Conservation (phyloP, 148 eudicot genomes). For the Limonium bicolor region DNA sequence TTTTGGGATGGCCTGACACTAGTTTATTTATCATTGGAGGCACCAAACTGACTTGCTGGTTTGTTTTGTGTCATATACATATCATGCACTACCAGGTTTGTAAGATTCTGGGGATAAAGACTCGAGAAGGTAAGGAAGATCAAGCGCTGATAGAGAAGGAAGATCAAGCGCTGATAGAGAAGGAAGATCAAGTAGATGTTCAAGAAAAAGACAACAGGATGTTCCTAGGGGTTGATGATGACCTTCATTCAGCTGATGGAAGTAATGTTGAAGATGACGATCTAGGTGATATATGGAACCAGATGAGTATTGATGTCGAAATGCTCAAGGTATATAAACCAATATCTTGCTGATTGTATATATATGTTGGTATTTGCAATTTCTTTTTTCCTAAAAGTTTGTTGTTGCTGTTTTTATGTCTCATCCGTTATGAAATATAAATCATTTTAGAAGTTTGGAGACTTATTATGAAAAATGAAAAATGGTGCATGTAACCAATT, state of each 20-base stretch:
- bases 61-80: too few relatives aligned
- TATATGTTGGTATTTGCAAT: neutral
- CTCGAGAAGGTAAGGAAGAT: too few relatives aligned
- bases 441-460: neutral
- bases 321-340: constrained; percentile 42
- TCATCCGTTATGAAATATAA: neutral
- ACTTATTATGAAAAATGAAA: too few relatives aligned
- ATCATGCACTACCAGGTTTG: too few relatives aligned
- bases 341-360: neutral
- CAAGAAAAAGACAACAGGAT: constrained; percentile 38
- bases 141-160: too few relatives aligned
- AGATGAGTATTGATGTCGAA: constrained; percentile 66
- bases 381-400: neutral
- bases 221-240: constrained; percentile 34
- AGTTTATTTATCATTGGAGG: too few relatives aligned
- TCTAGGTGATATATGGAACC: constrained; percentile 64
- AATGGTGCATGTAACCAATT: too few relatives aligned
- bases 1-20: too few relatives aligned
- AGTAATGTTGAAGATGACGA: constrained; percentile 27
- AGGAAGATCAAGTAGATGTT: too few relatives aligned
- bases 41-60: too few relatives aligned
- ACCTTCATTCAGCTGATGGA: constrained; percentile 16
- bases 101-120: too few relatives aligned
- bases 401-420: neutral
- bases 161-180: too few relatives aligned